Evolutionary conservation across 164 flowering plant genomes (phyloP).

Genomic region (Malania oleifera): DNA sequence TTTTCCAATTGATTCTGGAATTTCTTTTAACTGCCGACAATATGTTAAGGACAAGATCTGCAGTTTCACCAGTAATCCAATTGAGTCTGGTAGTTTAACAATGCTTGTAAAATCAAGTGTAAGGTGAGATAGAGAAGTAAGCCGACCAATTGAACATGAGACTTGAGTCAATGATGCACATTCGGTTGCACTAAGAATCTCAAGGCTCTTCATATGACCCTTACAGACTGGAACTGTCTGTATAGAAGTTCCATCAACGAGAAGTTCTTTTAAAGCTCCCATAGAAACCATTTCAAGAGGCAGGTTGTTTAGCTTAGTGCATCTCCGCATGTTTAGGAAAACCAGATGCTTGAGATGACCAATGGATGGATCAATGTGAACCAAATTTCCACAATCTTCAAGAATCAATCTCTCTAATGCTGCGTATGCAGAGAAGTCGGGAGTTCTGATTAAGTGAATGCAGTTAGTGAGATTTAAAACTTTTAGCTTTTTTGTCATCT

Average conservation of each 20-base stretch:
- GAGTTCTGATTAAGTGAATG: background rate
- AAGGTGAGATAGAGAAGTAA: background rate
- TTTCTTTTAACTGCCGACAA: background rate
- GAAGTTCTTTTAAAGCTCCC: background rate
- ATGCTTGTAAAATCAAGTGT: background rate
- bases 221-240: background rate
- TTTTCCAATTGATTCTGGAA: background rate
- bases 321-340: background rate
- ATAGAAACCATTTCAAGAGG: background rate
- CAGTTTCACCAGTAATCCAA: background rate
- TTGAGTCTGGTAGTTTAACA: background rate
- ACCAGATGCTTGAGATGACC: background rate
- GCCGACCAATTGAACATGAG: background rate
- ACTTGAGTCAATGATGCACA: background rate
- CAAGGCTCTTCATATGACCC: background rate
- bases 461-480: slow-evolving; percentile 3
- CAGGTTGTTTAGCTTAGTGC: background rate
- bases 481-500: background rate
- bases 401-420: slow-evolving; percentile 3
- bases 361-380: slow-evolving; percentile 2
- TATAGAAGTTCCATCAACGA: slow-evolving; percentile 2
- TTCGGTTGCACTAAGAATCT: background rate
- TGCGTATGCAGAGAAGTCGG: background rate
- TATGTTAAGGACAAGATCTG: background rate
- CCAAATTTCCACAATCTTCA: slow-evolving; percentile 7